Evolutionary conservation across 768 basidiomycete species (phyloP), one percentile per base, ranked within the genome.

Genomic region (Tylopilus subfusipes): DNA sequence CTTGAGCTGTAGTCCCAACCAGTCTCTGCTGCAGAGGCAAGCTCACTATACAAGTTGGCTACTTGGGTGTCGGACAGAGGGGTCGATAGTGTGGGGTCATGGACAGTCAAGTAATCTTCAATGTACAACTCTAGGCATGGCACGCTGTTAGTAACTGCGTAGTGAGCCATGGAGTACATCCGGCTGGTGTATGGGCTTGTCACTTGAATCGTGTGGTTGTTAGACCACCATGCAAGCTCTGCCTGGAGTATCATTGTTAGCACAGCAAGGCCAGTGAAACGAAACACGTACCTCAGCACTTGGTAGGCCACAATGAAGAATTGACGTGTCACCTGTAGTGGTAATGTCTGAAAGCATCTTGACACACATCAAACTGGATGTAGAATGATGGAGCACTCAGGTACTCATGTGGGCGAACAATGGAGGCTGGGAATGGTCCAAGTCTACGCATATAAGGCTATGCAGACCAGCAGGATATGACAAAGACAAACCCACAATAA

Each of bases 391-490:
- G 6, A 24, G 12, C 4, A 18, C 29, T 29, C 5, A n/a, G 13
- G 5, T 44, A 64, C 78, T 52, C 54, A 88, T 88, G 63, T 85
- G 85, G 52, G 88, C 83, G 73, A 96, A 96, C 29, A 96, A 65
- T 4, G 94, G 94, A 14, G 93, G 93, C 64, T 96, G 93, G n/a
- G 92, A 95, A 53, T 94, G 83, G 63, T 95, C 80, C 58, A 96
- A 70, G 71, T 96, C 87, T 89, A 42, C 22, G 3, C 8, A 18
- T 33, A 25, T 63, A 24, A 53, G 38, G 14, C 21, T 25, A 46
- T 12, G 24, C 29, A 18, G 16, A 7, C 3, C 7, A 10, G 4
- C 0, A 14, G 2, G 3, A 13, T 3, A 51, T 0, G 14, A 18
- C 18, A 43, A 46, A 9, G 5, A 1, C 21, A 45, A 3, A n/a